Evolutionary conservation across 352 stramenopile species (phyloP).

Genomic region (Globisporangium cystogenes): DNA sequence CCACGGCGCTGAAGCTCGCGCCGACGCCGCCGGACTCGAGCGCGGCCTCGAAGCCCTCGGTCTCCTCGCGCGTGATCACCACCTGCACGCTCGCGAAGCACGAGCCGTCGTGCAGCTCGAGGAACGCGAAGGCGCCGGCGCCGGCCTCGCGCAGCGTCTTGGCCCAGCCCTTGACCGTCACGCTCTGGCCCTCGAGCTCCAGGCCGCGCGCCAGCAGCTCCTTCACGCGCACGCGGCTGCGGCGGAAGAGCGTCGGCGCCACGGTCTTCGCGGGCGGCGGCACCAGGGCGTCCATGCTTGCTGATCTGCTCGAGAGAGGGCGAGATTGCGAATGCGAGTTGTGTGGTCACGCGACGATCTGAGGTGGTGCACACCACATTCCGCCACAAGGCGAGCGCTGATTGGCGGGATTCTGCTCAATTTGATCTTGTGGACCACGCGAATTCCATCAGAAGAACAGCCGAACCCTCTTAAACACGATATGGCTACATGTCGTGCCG

Average conservation of each 20-base stretch:
- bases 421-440: neutral
- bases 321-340: neutral
- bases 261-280: slow-evolving; percentile 31
- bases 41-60: slow-evolving; percentile 71
- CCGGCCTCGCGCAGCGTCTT: slow-evolving; percentile 88
- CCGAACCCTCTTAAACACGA: neutral
- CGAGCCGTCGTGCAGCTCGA: slow-evolving; percentile 95
- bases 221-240: slow-evolving; percentile 83
- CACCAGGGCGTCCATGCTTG: slow-evolving; percentile 52
- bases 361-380: too few relatives aligned
- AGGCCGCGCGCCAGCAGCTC: slow-evolving; percentile 61
- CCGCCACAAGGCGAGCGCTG: neutral
- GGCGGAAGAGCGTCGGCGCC: slow-evolving; percentile 63
- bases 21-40: slow-evolving; percentile 82
- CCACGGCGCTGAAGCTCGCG: slow-evolving; percentile 77
- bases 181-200: slow-evolving; percentile 69
- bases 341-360: neutral
- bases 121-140: slow-evolving; percentile 90
- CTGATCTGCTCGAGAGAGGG: neutral
- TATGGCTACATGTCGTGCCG: slow-evolving; percentile 1
- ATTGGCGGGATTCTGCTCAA: neutral
- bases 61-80: slow-evolving; percentile 73
- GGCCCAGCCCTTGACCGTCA: slow-evolving; percentile 93
- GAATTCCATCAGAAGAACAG: neutral
- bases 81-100: slow-evolving; percentile 86